These are phyloP conservation scores for Fusarium sp. DNA, from an alignment of 2,329 filamentous ascomycete species.

Conservation along the genomic window DNA sequence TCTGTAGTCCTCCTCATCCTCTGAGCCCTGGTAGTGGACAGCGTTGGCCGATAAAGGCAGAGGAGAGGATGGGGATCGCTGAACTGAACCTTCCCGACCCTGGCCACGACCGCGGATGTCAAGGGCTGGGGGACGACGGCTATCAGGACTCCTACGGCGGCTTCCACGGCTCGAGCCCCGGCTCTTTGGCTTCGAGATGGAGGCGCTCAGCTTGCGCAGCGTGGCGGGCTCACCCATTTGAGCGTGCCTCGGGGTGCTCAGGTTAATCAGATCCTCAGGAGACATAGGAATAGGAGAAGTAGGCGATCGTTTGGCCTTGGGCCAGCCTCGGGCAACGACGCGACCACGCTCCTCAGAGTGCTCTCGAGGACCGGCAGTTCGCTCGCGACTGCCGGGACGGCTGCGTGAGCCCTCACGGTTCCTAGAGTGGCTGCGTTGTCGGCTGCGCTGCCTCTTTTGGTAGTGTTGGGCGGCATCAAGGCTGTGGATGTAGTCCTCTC, in stretches of 20 bases:
- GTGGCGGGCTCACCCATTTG: constrained; percentile 57
- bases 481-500: constrained; percentile 89
- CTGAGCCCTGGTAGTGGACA: constrained; percentile 59
- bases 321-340: constrained; percentile 71
- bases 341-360: constrained; percentile 78
- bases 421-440: constrained; percentile 66
- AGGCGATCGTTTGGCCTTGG: constrained; percentile 86
- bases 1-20: constrained; percentile 74
- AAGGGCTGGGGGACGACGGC: constrained; percentile 55
- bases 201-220: constrained; percentile 57
- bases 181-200: constrained; percentile 53
- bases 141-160: constrained; percentile 62
- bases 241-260: constrained; percentile 61
- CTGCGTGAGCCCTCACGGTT: constrained; percentile 56
- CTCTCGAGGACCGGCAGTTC: constrained; percentile 68
- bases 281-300: constrained; percentile 96
- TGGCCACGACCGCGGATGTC: constrained; percentile 73
- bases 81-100: constrained; percentile 67
- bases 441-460: constrained; percentile 65
- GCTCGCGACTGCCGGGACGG: constrained; percentile 62
- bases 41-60: constrained; percentile 75
- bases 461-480: constrained; percentile 81
- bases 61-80: constrained; percentile 83
- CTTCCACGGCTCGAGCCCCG: constrained; percentile 63
- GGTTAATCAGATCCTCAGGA: constrained; percentile 81